Conservation (phyloP, 1,139 yeast species). For the Lodderomyces margitis region DNA sequence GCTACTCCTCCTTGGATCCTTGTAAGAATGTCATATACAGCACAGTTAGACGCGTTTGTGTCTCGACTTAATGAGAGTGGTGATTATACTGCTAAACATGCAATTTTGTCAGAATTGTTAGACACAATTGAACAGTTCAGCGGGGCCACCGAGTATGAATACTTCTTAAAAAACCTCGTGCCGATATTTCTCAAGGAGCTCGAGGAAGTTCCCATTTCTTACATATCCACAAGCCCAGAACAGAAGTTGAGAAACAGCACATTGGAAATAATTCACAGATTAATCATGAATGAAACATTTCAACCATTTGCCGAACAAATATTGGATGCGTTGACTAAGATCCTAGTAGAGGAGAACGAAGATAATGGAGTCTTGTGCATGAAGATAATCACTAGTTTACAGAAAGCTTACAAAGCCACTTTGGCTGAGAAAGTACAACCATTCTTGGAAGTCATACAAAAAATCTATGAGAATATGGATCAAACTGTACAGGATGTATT, state of each 20-base stretch:
- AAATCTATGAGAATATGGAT: conserved; percentile 79
- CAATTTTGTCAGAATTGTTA: conserved; percentile 74
- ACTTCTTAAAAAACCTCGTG: conserved; percentile 58
- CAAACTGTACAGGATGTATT: conserved; percentile 69
- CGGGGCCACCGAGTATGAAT: conserved; percentile 75
- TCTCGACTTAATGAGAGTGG: conserved; percentile 53
- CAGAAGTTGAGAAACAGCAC: conserved; percentile 74
- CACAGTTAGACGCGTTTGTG: conserved; percentile 60
- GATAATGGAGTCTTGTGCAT: conserved; percentile 92
- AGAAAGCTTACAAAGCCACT: conserved; percentile 74
- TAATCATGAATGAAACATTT: conserved; percentile 80
- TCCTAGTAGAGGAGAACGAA: conserved; percentile 80
- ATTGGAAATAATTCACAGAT: conserved; percentile 76
- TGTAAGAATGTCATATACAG: conserved; percentile 41
- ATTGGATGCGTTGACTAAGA: conserved; percentile 56
- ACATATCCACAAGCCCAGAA: conserved; percentile 59
- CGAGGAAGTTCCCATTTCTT: conserved; percentile 70
- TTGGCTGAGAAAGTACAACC: conserved; percentile 73
- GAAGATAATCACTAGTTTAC: conserved; percentile 85
- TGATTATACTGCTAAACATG: conserved; percentile 60
- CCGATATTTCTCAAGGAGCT: conserved; percentile 63
- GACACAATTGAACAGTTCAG: conserved; percentile 84
- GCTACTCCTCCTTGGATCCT: conserved; percentile 1
- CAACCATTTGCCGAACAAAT: conserved; percentile 68
- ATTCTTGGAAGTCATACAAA: conserved; percentile 73